A percentile compares a stretch with the other conserved stretches of the same genome.
Evolutionary conservation across 176 grass and related monocot species (phyloP).

Genomic region (Carex littledalei): DNA sequence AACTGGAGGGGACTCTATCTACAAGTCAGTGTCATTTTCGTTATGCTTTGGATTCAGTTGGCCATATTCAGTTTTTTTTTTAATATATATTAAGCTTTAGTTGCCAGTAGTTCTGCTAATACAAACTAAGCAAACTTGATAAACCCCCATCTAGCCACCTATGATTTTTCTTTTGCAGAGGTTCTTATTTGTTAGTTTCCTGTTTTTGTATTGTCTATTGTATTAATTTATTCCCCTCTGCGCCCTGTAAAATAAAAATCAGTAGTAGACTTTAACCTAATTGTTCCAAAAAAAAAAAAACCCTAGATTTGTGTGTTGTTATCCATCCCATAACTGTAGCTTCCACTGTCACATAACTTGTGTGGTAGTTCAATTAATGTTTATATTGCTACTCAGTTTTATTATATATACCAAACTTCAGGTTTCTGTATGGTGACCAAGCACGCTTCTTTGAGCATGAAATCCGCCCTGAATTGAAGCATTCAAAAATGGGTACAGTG

Average conservation of each 20-base stretch:
- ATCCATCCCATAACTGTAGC: background rate
- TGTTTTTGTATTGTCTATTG: background rate
- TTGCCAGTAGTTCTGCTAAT: background rate
- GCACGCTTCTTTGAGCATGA: constrained; percentile 88
- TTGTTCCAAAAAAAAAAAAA: background rate
- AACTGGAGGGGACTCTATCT: constrained; percentile 74
- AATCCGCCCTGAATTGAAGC: constrained; percentile 70
- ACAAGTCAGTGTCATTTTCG: constrained; percentile 50
- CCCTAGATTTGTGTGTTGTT: background rate
- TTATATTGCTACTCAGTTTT: background rate
- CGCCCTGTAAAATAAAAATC: background rate
- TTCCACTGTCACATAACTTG: background rate
- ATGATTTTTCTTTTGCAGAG: background rate
- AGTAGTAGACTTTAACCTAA: background rate
- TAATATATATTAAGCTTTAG: background rate
- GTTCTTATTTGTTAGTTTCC: background rate
- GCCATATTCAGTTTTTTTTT: background rate
- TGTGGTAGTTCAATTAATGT: background rate
- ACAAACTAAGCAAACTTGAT: background rate
- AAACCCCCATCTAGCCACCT: background rate
- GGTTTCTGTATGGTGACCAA: constrained; percentile 89
- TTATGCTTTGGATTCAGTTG: background rate
- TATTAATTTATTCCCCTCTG: background rate
- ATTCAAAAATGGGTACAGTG: constrained; percentile 75
- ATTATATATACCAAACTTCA: constrained; percentile 14